A percentile compares a stretch with the other conserved stretches of the same genome.
Conservation (phyloP, 495 filamentous ascomycete species). For the Lepraria neglecta region DNA sequence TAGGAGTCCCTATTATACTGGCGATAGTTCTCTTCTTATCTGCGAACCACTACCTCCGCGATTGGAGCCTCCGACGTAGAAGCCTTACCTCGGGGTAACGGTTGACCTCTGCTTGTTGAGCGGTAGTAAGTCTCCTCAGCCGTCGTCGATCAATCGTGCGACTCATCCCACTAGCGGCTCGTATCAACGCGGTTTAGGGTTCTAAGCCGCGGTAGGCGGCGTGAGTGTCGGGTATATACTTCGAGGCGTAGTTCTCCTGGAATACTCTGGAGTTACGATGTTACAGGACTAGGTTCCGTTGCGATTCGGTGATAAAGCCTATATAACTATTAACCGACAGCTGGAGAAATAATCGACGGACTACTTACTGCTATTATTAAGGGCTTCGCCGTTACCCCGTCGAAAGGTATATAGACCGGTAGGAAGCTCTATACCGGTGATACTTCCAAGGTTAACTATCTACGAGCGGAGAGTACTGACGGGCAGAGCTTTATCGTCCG, state of each 20-base stretch:
- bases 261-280: conserved; percentile 14
- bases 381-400: conserved; percentile 8
- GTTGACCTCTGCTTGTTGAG: background rate
- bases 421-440: conserved; percentile 14
- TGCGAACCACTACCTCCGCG: background rate
- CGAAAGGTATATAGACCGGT: conserved; percentile 15
- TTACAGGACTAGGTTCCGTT: conserved; percentile 15
- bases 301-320: conserved; percentile 12
- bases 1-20: background rate
- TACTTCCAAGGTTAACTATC: conserved; percentile 16
- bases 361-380: conserved; percentile 20
- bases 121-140: conserved; percentile 5
- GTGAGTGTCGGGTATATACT: conserved; percentile 19
- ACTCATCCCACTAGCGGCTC: conserved; percentile 15
- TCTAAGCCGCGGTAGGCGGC: conserved; percentile 15
- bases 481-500: conserved; percentile 14
- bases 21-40: background rate
- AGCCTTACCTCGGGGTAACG: background rate
- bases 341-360: conserved; percentile 1
- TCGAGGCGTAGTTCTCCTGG: conserved; percentile 16
- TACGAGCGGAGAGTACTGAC: conserved; percentile 14
- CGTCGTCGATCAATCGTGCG: conserved; percentile 13
- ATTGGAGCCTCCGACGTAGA: background rate
- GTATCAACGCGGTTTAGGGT: conserved; percentile 17
- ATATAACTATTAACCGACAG: conserved; percentile 1